Base-by-base conservation (phyloP, 768 basidiomycete species). In the Leccinum olivaceopallidum region DNA sequence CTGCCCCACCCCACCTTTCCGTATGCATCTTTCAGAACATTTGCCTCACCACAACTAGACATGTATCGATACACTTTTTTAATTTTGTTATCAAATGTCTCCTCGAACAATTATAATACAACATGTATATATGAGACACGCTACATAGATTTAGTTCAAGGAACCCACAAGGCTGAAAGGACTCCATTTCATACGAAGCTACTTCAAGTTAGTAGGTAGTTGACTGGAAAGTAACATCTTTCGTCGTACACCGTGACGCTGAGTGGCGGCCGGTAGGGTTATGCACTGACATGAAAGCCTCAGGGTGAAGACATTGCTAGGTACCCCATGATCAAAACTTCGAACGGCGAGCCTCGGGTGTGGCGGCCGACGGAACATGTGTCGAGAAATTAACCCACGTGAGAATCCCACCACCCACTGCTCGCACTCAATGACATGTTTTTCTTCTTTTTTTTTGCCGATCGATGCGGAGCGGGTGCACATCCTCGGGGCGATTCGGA, bases 31-130 rank as follows among this genome's bases (percentile, higher is more conserved):
- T 34, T 30, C 8, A 6, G 57, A n/a, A 20, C 20, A 42, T n/a
- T 47, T 9, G 7, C 1, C 30, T n/a, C 9, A 10, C 13, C 37
- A 52, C 32, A 13, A 61, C 10, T 61, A 61, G 53, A 61, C 47
- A 54, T 61, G 60, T 61, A 61, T 61, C 44, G 12, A 51, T 61
- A 49, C 22, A n/a, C 20, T 8, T 47, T 47, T 47, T 47, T 47
- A 47, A 47, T 47, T 47, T 26, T 14, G 14, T 16, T 7, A 26
- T 24, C 48, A 8, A 49, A 49, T 24, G 24, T 49, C 22, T 49
- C 24, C 22, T 22, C 24, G 48, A 14, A 16, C 14, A 14, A 24
- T 22, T 16, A 28, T 12, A 20, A 18, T 55, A 5, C 3, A 56
- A n/a, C 16, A 53, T 56, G 53, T 24, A 16, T 10, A 49, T 34